Percentiles rank a stretch among this genome's conserved stretches.
Conservation (phyloP, 805 yeast genomes). For the Kodamaea hsintzibuensis region DNA sequence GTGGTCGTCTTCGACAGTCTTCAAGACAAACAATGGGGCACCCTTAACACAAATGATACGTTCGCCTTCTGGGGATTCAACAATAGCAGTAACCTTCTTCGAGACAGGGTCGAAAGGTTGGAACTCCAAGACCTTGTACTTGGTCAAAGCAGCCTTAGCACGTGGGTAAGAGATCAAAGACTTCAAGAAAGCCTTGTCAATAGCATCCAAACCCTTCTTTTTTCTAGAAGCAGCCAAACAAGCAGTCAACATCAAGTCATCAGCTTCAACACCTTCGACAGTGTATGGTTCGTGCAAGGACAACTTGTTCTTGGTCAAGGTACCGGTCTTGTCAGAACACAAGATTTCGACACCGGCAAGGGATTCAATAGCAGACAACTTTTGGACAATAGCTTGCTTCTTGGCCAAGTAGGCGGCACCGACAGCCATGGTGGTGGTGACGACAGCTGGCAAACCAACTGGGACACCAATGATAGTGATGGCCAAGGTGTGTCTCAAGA, state of each 20-base stretch:
- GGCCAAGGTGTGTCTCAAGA: constrained; percentile 90
- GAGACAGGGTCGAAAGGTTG: constrained; percentile 98
- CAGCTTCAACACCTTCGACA: constrained; percentile 95
- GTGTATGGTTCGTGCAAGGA: constrained; percentile 97
- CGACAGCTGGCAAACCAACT: constrained; percentile 98
- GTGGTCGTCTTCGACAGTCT: constrained; percentile 96
- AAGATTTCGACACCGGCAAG: constrained; percentile 96
- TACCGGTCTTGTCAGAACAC: constrained; percentile 98
- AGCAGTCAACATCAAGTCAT: constrained; percentile 95
- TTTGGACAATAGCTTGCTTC: constrained; percentile 96
- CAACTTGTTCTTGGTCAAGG: constrained; percentile 94
- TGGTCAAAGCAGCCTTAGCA: constrained; percentile 88
- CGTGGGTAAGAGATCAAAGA: constrained; percentile 85
- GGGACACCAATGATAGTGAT: constrained; percentile 98
- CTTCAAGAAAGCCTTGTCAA: constrained; percentile 94
- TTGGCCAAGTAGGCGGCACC: constrained; percentile 99
- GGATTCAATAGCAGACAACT: constrained; percentile 94
- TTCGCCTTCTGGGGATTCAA: constrained; percentile 95
- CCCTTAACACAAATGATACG: constrained; percentile 95
- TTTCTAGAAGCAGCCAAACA: constrained; percentile 97
- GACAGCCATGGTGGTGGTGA: constrained; percentile 98
- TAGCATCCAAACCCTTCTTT: constrained; percentile 97
- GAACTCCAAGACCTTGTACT: constrained; percentile 93
- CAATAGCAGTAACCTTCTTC: constrained; percentile 93
- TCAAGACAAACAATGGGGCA: constrained; percentile 95